Base-by-base conservation (phyloP, 2,329 filamentous ascomycete genomes). In the Torrubiellomyces zombiae region DNA sequence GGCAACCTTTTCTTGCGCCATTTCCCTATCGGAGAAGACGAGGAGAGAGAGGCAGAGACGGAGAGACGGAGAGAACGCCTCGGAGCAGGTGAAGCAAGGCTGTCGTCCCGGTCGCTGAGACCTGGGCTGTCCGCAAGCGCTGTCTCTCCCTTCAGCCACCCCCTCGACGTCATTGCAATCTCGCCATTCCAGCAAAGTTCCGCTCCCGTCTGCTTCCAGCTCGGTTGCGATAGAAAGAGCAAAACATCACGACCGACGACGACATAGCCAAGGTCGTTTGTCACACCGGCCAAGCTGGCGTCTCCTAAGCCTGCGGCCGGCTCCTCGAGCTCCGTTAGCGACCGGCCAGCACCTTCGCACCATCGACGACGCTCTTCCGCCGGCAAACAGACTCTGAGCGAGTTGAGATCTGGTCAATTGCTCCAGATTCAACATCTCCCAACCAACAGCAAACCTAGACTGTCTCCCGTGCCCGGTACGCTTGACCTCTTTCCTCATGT, bases 391-490 rank as follows among this genome's bases (percentile, higher is more conserved):
- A 38, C 43, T 21, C 35, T 44, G 26, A 38, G 36, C 29, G 43
- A 49, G 34, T 39, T 42, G 33, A 46, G 40, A 24, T 36, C 43
- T 26, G 40, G 37, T 26, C 38, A 39, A 14, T 33, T 44, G 19
- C 38, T 53, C 18, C 37, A 44, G 18, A 45, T 51, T 28, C 36
- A 46, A 26, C 31, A 42, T 23, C 39, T 39, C 17, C 37, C 35
- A 20, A 36, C 40, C 26, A 43, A 43, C 26, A 42, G 41, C 36
- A 28, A 32, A 24, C 35, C 39, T 31, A n/a, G n/a, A n/a, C 53
- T 71, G 27, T 60, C 65, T 32, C 58, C 67, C 17, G 61, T 72
- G 38, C 58, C 63, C 40, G 66, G 65, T 63, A 64, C 44, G 60
- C 58, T 29, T 23, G 18, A 23, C 21, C 20, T 17, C 24, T 26